Conservation (phyloP, 352 stramenopile genomes). For the Globisporangium abappressorium region DNA sequence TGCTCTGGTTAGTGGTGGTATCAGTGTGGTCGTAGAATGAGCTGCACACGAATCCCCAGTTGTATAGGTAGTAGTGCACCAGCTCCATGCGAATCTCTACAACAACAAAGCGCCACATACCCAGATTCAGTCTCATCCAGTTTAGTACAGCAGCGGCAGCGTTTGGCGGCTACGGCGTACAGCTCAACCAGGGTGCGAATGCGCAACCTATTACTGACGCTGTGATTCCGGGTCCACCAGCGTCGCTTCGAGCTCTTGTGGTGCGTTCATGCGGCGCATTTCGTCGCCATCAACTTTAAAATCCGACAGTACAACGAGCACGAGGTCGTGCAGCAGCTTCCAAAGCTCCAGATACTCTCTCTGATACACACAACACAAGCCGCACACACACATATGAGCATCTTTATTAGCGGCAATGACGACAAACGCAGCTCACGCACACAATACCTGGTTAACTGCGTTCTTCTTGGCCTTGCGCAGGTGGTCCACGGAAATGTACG, state of each 20-base stretch:
- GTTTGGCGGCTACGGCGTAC: background rate
- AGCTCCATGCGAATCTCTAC: constrained; percentile 42
- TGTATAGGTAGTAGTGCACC: constrained; percentile 55
- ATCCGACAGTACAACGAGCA: constrained; percentile 54
- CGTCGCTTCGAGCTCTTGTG: constrained; percentile 16
- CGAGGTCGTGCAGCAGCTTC: constrained; percentile 63
- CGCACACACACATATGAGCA: background rate
- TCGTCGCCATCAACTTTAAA: constrained; percentile 49
- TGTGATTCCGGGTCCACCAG: constrained; percentile 24
- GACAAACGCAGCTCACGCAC: background rate
- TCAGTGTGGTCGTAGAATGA: constrained; percentile 31
- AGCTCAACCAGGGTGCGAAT: background rate
- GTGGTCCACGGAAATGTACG: constrained; percentile 49
- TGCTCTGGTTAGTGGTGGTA: background rate
- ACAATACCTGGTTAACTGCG: constrained; percentile 22
- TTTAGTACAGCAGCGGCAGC: background rate
- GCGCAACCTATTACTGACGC: constrained; percentile 13
- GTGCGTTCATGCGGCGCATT: constrained; percentile 28
- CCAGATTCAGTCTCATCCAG: background rate
- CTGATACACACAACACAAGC: constrained; percentile 19
- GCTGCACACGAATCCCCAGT: constrained; percentile 59
- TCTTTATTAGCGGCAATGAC: background rate
- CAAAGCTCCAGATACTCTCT: constrained; percentile 45
- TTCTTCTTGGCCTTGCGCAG: constrained; percentile 67
- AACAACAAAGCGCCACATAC: background rate